Evolutionary conservation across 495 filamentous ascomycete species (phyloP).

Genomic region (Penicillium nucicola): DNA sequence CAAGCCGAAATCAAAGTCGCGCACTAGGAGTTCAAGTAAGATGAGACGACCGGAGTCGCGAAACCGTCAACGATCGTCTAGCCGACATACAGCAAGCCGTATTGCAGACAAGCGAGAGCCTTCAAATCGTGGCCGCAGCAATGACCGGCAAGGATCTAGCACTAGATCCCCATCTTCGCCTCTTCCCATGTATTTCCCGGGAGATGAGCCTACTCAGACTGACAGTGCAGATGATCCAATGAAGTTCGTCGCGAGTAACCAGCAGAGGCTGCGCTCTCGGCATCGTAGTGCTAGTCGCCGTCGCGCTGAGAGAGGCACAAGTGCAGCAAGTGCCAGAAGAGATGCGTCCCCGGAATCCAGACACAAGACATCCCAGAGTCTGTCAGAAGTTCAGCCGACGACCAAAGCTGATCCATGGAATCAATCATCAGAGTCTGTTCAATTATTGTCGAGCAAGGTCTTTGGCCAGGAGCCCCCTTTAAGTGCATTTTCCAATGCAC

Average conservation of each 20-base stretch:
- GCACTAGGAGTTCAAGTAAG: constrained; percentile 35
- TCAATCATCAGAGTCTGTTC: constrained; percentile 1
- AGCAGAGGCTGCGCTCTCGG: constrained; percentile 58
- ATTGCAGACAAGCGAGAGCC: constrained; percentile 40
- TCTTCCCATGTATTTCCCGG: constrained; percentile 59
- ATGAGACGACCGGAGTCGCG: constrained; percentile 36
- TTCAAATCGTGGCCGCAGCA: constrained; percentile 48
- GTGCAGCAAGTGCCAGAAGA: constrained; percentile 41
- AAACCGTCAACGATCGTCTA: constrained; percentile 38
- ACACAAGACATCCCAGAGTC: constrained; percentile 19
- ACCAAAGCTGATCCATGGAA: background rate
- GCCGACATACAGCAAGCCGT: constrained; percentile 44
- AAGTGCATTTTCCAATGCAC: constrained; percentile 3
- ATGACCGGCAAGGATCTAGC: constrained; percentile 54
- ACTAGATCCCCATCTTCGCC: constrained; percentile 78
- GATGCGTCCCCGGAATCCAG: constrained; percentile 47
- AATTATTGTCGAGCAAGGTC: constrained; percentile 18
- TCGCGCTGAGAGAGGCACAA: constrained; percentile 45
- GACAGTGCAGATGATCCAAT: constrained; percentile 56
- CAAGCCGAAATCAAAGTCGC: constrained; percentile 36
- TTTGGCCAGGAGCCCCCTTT: constrained; percentile 20
- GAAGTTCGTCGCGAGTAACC: constrained; percentile 55
- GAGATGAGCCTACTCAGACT: constrained; percentile 25
- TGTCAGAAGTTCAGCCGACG: constrained; percentile 42
- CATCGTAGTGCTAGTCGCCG: constrained; percentile 51